Evolutionary conservation across 1,284 basidiomycete genomes (phyloP), one percentile per base, ranked within the genome.

Genomic region (Xerocomus amazonicus): DNA sequence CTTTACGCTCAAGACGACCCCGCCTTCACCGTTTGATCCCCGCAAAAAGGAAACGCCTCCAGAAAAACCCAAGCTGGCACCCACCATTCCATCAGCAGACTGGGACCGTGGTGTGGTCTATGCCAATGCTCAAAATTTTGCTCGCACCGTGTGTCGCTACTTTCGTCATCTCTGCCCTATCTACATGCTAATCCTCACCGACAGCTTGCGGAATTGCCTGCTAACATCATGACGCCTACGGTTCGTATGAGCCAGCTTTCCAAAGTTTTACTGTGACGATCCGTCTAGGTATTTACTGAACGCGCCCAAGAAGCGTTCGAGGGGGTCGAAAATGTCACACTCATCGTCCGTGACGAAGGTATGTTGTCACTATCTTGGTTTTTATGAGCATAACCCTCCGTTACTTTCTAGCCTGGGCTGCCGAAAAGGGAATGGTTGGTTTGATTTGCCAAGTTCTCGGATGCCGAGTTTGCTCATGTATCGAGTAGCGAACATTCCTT

Each of bases 181-280:
- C 34, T 12, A 52, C 46, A 17, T 34, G 26, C 47, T 40, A 35
- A 26, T 40, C 34, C 44, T 23, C 62, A 86, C 80, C 73, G 92
- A 46, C 62, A 89, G 81, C 76, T 94, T 45, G 85, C 81, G 79
- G 92, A 95, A 68, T 73, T 89, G 4, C 91, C 92, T 33, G 90
- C 83, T 8, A 94, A 95, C 65, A 80, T 90, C 64, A 71, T 89
- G 70, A 92, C 89, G 1, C 90, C 89, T 8, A 89, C 86, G 27
- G 84, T 82, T 59, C 36, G 72, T 62, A 50, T 6, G 16, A 26
- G 4, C 27, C 4, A 38, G n/a, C 6, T 28, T 17, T 8, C 17
- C 2, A 3, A n/a, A 27, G 14, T 1, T 14, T 31, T 14, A 6
- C 4, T 38, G 3, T 43, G 19, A 56, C 9, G 32, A n/a, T 14